A percentile compares a stretch with the other conserved stretches of the same genome.
Evolutionary conservation across 768 basidiomycete genomes (phyloP).

Genomic region (Asterophora lycoperdoides): DNA sequence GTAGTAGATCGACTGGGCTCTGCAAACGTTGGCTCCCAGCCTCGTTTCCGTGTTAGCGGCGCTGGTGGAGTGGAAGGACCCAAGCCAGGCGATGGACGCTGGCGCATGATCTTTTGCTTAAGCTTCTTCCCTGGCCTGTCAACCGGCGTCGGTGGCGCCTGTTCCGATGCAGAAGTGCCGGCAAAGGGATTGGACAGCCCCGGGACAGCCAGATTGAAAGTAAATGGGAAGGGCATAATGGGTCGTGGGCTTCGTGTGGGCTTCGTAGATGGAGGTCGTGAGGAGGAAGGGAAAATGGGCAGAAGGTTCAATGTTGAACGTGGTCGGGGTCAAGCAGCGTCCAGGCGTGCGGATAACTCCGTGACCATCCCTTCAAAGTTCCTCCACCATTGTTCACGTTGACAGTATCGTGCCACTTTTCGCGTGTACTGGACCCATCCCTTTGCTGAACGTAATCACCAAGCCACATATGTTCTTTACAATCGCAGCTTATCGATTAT

Average conservation of each 20-base stretch:
- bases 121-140: conserved; percentile 12
- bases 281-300: not conserved
- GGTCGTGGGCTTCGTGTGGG: not conserved
- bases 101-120: conserved; percentile 15
- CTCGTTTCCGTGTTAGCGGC: conserved; percentile 32
- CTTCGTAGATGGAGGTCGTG: conserved; percentile 4
- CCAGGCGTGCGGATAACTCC: too few species aligned
- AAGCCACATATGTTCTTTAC: too few species aligned
- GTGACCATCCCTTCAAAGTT: too few species aligned
- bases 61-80: conserved; percentile 4
- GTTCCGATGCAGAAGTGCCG: conserved; percentile 13
- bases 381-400: too few species aligned
- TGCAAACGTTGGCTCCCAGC: conserved; percentile 65
- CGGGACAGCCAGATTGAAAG: conserved; percentile 63
- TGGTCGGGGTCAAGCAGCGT: too few species aligned
- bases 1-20: conserved; percentile 52
- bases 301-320: too few species aligned
- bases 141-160: conserved; percentile 14
- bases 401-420: too few species aligned
- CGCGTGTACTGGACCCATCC: too few species aligned
- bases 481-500: too few species aligned
- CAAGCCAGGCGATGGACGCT: conserved; percentile 20
- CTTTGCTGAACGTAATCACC: too few species aligned
- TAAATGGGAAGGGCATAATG: conserved; percentile 61
- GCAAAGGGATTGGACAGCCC: conserved; percentile 67